These are phyloP conservation scores for Colletotrichum camelliae DNA, from an alignment of 2,329 filamentous ascomycete genomes.

Conservation along the genomic window DNA sequence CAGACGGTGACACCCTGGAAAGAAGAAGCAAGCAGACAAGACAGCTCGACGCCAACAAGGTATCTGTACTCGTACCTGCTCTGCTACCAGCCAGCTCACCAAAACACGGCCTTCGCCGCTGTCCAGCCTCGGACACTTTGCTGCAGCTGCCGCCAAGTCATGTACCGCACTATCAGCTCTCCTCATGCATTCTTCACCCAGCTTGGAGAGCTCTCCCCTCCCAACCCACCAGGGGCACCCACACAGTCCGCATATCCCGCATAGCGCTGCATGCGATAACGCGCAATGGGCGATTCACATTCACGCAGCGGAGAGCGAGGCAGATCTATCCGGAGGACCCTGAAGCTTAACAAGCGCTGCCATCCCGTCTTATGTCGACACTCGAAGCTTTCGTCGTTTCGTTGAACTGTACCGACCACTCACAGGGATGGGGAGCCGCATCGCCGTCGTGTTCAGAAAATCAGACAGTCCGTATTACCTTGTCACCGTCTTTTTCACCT, in stretches of 20 bases:
- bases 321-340: slow-evolving; percentile 20
- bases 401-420: background rate
- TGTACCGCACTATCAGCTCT: slow-evolving; percentile 16
- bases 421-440: background rate
- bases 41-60: background rate
- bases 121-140: background rate
- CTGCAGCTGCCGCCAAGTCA: background rate
- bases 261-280: slow-evolving; percentile 23
- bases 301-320: slow-evolving; percentile 14
- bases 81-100: background rate
- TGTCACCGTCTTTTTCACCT: background rate
- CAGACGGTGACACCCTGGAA: background rate
- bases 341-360: slow-evolving; percentile 21
- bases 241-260: slow-evolving; percentile 18
- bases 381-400: slow-evolving; percentile 12
- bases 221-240: slow-evolving; percentile 8
- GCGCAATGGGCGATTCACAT: slow-evolving; percentile 13
- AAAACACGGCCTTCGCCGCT: background rate
- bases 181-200: slow-evolving; percentile 11
- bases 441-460: background rate
- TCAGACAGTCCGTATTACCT: background rate
- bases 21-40: background rate
- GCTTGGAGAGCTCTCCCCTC: background rate
- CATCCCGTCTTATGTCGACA: slow-evolving; percentile 23
- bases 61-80: background rate